Base-by-base conservation (phyloP, 2,329 filamentous ascomycete species). In the Alternaria conjuncta region DNA sequence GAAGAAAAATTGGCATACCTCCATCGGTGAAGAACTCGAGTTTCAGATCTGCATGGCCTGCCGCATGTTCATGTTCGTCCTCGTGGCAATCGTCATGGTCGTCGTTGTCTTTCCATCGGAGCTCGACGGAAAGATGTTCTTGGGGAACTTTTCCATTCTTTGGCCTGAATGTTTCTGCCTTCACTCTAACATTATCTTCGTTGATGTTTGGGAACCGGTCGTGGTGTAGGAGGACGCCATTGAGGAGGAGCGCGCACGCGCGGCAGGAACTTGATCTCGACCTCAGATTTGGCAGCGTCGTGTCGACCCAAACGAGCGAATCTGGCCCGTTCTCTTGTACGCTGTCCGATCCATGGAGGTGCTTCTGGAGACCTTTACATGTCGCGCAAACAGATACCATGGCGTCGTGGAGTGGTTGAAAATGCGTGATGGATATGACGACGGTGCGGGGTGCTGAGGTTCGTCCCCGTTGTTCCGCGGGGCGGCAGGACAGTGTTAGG, bases 11-110 rank as follows among this genome's bases (percentile, higher is more conserved):
- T n/a, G 10, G 57, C 74, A 21, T 76, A 78, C 77, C 75, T 75
- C 71, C 67, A 61, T 78, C 76, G 60, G 76, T 77, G 49, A 75
- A 79, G 59, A 77, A 76, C 55, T 79, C 77, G 1, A 79, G 67
- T 44, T 78, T 79, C 50, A 79, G 68, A 55, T 79, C 76, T 46
- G 77, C 75, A 65, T 75, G 75, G 45, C 68, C 68, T 21, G 66
- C 43, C 3, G 69, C 59, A 47, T 70, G 68, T 20, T 71, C 70
- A 25, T 71, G 68, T 50, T 70, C 68, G 41, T 73, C 65, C 28
- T 65, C 64, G 45, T 68, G 70, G 53, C 56, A 62, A 12, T 71
- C 70, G 49, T 71, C 63, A 28, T 61, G 61, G 13, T 68, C 60
- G 21, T 68, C 66, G 30, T 45, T 62, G 15, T 68, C 61, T 28